These are phyloP conservation scores for Phytophthora citrophthora DNA, from an alignment of 352 stramenopile species.

Conservation along the genomic window DNA sequence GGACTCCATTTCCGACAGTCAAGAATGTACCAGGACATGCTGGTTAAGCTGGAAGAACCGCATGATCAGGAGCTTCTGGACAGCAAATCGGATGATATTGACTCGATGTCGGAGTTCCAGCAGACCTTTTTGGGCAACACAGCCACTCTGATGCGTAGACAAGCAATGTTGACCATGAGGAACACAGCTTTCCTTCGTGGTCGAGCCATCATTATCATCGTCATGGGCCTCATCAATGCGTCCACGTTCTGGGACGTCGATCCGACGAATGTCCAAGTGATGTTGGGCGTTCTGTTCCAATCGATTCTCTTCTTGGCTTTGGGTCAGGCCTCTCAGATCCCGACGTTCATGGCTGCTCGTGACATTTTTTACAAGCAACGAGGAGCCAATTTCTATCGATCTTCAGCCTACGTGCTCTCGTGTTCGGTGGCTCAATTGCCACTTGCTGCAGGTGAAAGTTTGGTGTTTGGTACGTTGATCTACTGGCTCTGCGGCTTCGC, in stretches of 20 bases:
- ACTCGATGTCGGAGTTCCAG: slow-evolving; percentile 36
- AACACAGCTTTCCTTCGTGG: slow-evolving; percentile 42
- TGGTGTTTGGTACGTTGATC: slow-evolving; percentile 76
- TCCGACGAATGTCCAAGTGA: slow-evolving; percentile 33
- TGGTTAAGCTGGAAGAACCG: slow-evolving; percentile 25
- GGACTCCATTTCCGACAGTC: slow-evolving; percentile 35
- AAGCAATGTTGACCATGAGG: slow-evolving; percentile 56
- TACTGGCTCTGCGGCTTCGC: slow-evolving; percentile 79
- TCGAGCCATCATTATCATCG: slow-evolving; percentile 36
- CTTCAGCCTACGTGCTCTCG: slow-evolving; percentile 60
- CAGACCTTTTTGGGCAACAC: slow-evolving; percentile 38
- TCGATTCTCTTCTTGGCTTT: slow-evolving; percentile 78
- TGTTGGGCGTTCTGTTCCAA: slow-evolving; percentile 80
- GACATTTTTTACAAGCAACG: slow-evolving; percentile 84
- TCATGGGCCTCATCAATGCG: slow-evolving; percentile 42
- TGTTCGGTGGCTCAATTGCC: slow-evolving; percentile 68
- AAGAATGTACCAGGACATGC: slow-evolving; percentile 21
- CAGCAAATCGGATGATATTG: slow-evolving; percentile 25
- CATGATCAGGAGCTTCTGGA: slow-evolving; percentile 13
- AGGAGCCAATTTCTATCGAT: slow-evolving; percentile 75
- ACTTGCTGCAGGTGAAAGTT: slow-evolving; percentile 52
- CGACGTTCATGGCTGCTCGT: slow-evolving; percentile 64
- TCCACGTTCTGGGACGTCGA: slow-evolving; percentile 51
- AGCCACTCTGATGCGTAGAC: slow-evolving; percentile 38
- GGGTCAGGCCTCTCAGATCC: slow-evolving; percentile 67